These are phyloP conservation scores for Trametes coccinea DNA, from an alignment of 768 basidiomycete genomes.

Conservation along the genomic window DNA sequence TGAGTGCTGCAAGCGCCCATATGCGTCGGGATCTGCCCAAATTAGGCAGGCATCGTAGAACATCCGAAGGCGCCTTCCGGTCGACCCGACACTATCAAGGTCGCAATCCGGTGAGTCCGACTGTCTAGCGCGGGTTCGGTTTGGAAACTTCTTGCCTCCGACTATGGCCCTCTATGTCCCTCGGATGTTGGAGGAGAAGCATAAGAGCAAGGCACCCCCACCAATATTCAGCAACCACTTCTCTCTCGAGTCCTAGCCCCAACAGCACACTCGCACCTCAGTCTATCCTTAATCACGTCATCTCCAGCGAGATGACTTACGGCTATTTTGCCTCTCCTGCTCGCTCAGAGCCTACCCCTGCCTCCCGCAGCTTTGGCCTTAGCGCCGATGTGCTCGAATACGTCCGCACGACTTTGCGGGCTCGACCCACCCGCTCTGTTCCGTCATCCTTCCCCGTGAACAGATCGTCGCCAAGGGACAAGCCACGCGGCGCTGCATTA, in stretches of 20 bases:
- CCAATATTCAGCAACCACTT: background rate
- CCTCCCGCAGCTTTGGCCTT: background rate
- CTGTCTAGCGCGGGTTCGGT: too few species aligned
- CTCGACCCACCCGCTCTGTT: background rate
- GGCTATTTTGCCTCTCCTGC: conserved; percentile 7
- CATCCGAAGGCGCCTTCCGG: background rate
- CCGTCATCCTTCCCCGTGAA: background rate
- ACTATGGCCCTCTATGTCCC: too few species aligned
- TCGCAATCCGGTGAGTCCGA: too few species aligned
- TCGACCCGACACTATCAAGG: too few species aligned
- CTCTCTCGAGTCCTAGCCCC: background rate
- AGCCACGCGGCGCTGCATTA: background rate
- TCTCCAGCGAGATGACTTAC: background rate
- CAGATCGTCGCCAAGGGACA: background rate
- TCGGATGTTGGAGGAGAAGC: background rate
- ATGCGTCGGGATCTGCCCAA: background rate
- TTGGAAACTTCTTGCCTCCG: too few species aligned
- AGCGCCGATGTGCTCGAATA: background rate
- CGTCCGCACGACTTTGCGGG: background rate
- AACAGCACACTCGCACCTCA: background rate
- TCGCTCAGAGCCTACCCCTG: conserved; percentile 1
- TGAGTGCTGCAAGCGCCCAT: background rate
- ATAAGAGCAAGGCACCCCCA: background rate
- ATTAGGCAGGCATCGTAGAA: conserved; percentile 8
- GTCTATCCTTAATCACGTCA: background rate